Base-by-base conservation (phyloP, 495 filamentous ascomycete genomes). In the Poronia punctata region DNA sequence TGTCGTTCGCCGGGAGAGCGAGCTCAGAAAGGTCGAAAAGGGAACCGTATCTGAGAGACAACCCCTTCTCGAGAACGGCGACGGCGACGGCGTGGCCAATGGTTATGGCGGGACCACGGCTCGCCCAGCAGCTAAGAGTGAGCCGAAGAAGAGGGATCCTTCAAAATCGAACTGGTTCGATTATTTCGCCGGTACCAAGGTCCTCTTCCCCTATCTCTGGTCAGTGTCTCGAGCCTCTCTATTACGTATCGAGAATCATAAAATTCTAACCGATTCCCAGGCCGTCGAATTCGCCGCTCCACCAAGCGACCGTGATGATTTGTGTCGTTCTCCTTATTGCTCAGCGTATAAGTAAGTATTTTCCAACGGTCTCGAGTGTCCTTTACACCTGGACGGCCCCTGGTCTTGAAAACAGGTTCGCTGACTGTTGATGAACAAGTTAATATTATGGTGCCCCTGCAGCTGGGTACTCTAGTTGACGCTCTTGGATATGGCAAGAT, bases 161-260 rank as follows among this genome's bases (percentile, higher is more conserved):
- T 45, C 42, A 0, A 45, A 45, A 35, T 45, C 42, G 2, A 45
- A 45, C 21, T 45, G 85, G 85, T 88, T 82, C 81, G 86, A 89
- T 56, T 90, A 90, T 54, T 59, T 86, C 24, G 74, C 73, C 40
- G 78, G 80, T 11, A 88, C 86, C 53, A 74, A 71, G 21, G 60
- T 86, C 14, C 85, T 89, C 60, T 82, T 86, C 54, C 84, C 83
- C 0, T 89, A 86, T 50, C 70, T 88, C 22, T 89, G 84, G 84
- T 85, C n/a, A 45, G 42, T 30, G n/a, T n/a, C n/a, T n/a, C n/a
- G n/a, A n/a, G n/a, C n/a, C n/a, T n/a, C n/a, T n/a, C n/a, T n/a
- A n/a, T n/a, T n/a, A n/a, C n/a, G n/a, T n/a, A n/a, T n/a, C n/a
- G n/a, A n/a, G n/a, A n/a, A n/a, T n/a, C n/a, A n/a, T n/a, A n/a